phyloP scores from a whole-genome alignment of 148 eudicot species.

The Selenicereus undatus region DNA sequence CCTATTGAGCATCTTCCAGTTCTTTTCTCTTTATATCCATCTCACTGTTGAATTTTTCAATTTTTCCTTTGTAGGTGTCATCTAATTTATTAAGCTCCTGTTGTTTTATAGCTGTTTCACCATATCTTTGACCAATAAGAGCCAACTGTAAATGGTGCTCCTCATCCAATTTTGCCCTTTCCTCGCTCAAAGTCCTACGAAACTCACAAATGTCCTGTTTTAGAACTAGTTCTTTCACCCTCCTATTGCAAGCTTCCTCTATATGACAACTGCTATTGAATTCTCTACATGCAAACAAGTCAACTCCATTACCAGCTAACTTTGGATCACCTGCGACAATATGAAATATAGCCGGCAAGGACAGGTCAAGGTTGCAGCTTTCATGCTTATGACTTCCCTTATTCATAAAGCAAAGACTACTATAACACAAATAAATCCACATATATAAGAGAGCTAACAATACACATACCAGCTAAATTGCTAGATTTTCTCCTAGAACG shows the following conservation, averaged over 20 bases:
- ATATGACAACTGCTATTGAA: neutral
- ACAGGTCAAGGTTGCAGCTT: neutral
- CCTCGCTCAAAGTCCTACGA: conserved; percentile 16
- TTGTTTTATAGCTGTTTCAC: conserved; percentile 16
- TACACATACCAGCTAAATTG: conserved; percentile 18
- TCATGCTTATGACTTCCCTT: neutral
- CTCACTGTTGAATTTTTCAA: conserved; percentile 17
- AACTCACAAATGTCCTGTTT: conserved; percentile 24
- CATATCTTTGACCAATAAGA: conserved; percentile 14
- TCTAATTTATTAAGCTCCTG: conserved; percentile 22
- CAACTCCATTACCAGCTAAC: conserved; percentile 1
- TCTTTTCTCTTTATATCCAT: conserved; percentile 23
- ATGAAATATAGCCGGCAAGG: neutral
- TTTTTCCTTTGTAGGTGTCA: conserved; percentile 18
- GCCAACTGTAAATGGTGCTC: conserved; percentile 23
- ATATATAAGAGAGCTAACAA: neutral
- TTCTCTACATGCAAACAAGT: neutral
- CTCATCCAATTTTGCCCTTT: conserved; percentile 22
- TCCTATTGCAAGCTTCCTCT: conserved; percentile 17
- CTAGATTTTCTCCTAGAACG: neutral
- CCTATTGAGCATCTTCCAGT: conserved; percentile 16
- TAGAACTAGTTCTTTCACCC: conserved; percentile 25
- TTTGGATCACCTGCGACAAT: conserved; percentile 11
- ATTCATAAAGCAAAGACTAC: neutral
- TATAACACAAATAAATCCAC: neutral